phyloP scores from a whole-genome alignment of 2,329 filamentous ascomycete genomes.

The Fusarium sp. region DNA sequence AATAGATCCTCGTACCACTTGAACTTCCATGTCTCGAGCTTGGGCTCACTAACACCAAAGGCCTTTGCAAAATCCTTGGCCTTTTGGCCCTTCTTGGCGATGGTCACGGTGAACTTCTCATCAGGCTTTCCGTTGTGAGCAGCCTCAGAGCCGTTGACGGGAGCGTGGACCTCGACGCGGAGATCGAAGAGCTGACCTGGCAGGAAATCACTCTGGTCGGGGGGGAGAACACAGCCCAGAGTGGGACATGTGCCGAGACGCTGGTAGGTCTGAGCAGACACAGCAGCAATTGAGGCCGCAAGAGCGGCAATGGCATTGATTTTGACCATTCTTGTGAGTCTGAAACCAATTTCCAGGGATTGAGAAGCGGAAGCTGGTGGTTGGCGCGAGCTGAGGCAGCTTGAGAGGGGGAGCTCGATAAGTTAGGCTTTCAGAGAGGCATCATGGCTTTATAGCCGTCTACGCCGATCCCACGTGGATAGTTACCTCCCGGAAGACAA shows the following conservation, averaged over 20 bases:
- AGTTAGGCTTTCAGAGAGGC: conserved; percentile 11
- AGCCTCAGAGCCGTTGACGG: conserved; percentile 82
- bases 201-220: conserved; percentile 78
- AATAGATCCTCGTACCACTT: conserved; percentile 87
- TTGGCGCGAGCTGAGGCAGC: conserved; percentile 26
- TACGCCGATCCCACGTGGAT: conserved; percentile 32
- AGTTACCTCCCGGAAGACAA: conserved; percentile 24
- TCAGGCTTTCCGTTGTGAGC: conserved; percentile 74
- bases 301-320: conserved; percentile 47
- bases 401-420: conserved; percentile 17
- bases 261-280: conserved; percentile 66
- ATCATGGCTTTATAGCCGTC: conserved; percentile 35
- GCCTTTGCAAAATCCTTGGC: conserved; percentile 67
- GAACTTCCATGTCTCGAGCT: conserved; percentile 83
- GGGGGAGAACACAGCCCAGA: conserved; percentile 67
- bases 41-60: conserved; percentile 74
- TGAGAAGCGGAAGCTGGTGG: neutral
- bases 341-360: neutral
- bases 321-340: conserved; percentile 45
- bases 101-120: conserved; percentile 77
- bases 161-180: conserved; percentile 82
- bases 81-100: conserved; percentile 68
- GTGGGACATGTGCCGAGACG: conserved; percentile 66
- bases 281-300: conserved; percentile 49
- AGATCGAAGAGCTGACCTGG: conserved; percentile 87